phyloP scores from a whole-genome alignment of 2,329 filamentous ascomycete species.

The Sporothrix euskadiensis region DNA sequence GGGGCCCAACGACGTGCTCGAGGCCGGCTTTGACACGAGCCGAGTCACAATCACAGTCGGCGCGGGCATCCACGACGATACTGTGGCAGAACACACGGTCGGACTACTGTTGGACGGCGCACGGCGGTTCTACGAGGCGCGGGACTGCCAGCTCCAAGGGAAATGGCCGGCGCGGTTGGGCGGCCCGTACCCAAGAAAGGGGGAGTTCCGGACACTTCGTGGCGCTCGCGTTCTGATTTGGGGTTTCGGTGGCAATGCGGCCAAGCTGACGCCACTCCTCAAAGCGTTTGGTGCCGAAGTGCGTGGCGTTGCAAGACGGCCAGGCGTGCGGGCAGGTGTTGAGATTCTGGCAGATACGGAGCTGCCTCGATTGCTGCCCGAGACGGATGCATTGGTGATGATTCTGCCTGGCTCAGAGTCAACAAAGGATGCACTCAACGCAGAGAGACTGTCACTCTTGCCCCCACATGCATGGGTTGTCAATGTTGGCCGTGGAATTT shows the following conservation, averaged over 20 bases:
- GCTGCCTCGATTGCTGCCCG: neutral
- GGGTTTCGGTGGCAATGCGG: neutral
- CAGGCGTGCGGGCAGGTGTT: neutral
- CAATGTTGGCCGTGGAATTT: slow-evolving; percentile 5
- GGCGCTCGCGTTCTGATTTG: neutral
- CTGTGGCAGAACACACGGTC: slow-evolving; percentile 33
- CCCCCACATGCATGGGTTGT: neutral
- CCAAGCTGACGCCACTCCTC: neutral
- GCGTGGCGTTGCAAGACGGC: neutral
- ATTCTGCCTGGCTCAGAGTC: neutral
- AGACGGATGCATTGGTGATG: neutral
- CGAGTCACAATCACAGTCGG: neutral
- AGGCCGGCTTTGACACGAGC: neutral
- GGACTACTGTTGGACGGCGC: slow-evolving; percentile 44
- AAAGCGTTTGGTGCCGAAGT: neutral
- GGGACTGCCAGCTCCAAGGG: slow-evolving; percentile 46
- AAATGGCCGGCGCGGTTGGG: slow-evolving; percentile 46
- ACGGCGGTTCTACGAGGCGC: slow-evolving; percentile 46
- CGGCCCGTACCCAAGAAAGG: neutral
- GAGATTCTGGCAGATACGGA: neutral
- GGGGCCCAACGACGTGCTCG: neutral
- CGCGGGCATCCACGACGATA: neutral
- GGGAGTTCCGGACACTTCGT: neutral
- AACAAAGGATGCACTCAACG: neutral
- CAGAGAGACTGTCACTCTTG: neutral